Conservation (phyloP, 371 early-diverging fungal species). For the Basidiobolus meristosporus region DNA sequence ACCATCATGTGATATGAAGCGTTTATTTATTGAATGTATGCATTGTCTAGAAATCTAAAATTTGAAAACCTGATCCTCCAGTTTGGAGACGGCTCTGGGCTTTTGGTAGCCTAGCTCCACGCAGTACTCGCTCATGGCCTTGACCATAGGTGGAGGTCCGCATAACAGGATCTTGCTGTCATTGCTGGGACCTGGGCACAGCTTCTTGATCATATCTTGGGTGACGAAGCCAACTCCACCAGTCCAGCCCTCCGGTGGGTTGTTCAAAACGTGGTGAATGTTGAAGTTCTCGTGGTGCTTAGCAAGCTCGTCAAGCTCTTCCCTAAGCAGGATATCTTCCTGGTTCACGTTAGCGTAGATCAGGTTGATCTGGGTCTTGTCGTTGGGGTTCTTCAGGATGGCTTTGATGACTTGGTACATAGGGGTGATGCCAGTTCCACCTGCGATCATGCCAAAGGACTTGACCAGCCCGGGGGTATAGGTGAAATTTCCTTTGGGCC, state of each 20-base stretch:
- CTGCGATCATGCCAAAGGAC: slow-evolving; percentile 74
- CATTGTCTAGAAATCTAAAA: slow-evolving; percentile 41
- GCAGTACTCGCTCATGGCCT: slow-evolving; percentile 57
- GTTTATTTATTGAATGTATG: too few relatives aligned
- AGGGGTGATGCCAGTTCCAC: slow-evolving; percentile 93
- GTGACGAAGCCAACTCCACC: slow-evolving; percentile 78
- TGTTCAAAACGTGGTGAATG: slow-evolving; percentile 74
- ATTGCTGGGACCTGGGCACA: slow-evolving; percentile 52
- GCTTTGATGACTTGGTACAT: slow-evolving; percentile 86
- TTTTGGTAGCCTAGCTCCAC: slow-evolving; percentile 51
- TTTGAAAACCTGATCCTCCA: slow-evolving; percentile 77
- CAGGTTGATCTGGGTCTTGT: slow-evolving; percentile 63
- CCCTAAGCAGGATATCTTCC: slow-evolving; percentile 74
- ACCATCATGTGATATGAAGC: too few relatives aligned
- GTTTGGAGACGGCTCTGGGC: slow-evolving; percentile 64
- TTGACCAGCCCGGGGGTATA: slow-evolving; percentile 70
- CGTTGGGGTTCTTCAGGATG: slow-evolving; percentile 61
- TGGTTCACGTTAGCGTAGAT: slow-evolving; percentile 81
- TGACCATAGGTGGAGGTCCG: slow-evolving; percentile 88
- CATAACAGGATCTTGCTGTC: slow-evolving; percentile 79
- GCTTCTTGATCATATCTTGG: slow-evolving; percentile 53
- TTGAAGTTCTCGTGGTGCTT: slow-evolving; percentile 58
- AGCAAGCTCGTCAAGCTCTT: slow-evolving; percentile 65
- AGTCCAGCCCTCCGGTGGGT: slow-evolving; percentile 53
- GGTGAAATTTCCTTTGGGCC: slow-evolving; percentile 81